Base-by-base conservation (phyloP, 345 rosid species). In the Firmiana major region DNA sequence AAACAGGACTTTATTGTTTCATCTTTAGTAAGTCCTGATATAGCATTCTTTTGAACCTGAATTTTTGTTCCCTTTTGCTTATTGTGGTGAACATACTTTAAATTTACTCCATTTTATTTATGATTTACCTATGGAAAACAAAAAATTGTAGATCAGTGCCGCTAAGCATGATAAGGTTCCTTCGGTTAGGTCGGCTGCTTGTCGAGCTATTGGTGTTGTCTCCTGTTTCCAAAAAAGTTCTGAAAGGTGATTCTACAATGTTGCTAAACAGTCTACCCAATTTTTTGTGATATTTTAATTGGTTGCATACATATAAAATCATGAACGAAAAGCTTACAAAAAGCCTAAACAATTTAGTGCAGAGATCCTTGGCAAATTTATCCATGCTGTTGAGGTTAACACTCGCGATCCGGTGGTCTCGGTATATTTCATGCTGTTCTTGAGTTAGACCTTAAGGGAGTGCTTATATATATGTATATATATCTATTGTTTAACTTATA, bases 171-270 rank as follows among this genome's bases (percentile, higher is more conserved):
- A 95, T 79, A 85, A 77, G 64, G 85, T 87, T 78, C 90, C 99
- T 79, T 85, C 92, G n/a, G 96, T 95, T 62, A 85, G 93, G 85
- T 90, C 96, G 78, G 98, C 98, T 81, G 91, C 97, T 82, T 95
- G 99, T 87, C 96, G 97, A 82, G 99, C 94, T 78, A 90, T 95
- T 81, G 98, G 99, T 63, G 98, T 95, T 59, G 77, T 90, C 70
- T 89, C 93, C 79, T 93, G 96, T 86, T 93, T 95, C 87, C 97
- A 81, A 36, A 89, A 86, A 82, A 80, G 86, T 76, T 85, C 87
- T 82, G 81, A 73, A 78, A 89, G 98, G 98, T 95, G 80, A 86
- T 79, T 83, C 38, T 66, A 72, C 22, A 55, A 38, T 57, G 11
- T 71, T 51, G 63, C 69, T 81, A 19, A 40, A 36, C 63, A 65